A percentile compares a stretch with the other conserved stretches of the same genome.
Conservation (phyloP, 176 grass and related monocot genomes). For the Ensete glaucum region DNA sequence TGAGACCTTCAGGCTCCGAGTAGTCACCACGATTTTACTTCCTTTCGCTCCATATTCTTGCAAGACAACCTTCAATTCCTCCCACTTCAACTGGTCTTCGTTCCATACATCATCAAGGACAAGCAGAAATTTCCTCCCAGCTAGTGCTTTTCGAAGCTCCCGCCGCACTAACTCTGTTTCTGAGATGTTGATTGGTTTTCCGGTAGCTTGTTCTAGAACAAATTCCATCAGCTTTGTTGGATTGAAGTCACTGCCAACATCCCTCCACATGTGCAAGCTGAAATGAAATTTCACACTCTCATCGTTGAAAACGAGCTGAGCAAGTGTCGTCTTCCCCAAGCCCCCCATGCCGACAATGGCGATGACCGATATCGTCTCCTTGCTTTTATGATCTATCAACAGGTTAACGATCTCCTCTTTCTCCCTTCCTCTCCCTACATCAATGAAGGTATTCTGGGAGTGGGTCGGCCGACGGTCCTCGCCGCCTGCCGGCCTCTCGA, state of each 20-base stretch:
- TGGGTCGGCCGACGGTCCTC: neutral
- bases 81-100: neutral
- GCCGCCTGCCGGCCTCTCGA: neutral
- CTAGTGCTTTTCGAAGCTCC: neutral
- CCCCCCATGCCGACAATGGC: constrained; percentile 9
- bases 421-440: neutral
- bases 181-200: no score
- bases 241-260: neutral
- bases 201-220: neutral
- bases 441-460: neutral
- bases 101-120: constrained; percentile 14
- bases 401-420: neutral
- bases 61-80: neutral
- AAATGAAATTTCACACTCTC: neutral
- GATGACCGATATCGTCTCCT: neutral
- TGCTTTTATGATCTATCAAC: neutral
- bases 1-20: neutral
- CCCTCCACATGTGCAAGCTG: neutral
- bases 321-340: constrained; percentile 1
- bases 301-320: neutral
- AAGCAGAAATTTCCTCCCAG: neutral
- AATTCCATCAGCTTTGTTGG: neutral
- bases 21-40: constrained; percentile 8
- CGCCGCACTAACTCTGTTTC: neutral
- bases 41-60: neutral